Evolutionary conservation across 2,329 filamentous ascomycete genomes (phyloP).

Genomic region (Leptographium galeiforme): DNA sequence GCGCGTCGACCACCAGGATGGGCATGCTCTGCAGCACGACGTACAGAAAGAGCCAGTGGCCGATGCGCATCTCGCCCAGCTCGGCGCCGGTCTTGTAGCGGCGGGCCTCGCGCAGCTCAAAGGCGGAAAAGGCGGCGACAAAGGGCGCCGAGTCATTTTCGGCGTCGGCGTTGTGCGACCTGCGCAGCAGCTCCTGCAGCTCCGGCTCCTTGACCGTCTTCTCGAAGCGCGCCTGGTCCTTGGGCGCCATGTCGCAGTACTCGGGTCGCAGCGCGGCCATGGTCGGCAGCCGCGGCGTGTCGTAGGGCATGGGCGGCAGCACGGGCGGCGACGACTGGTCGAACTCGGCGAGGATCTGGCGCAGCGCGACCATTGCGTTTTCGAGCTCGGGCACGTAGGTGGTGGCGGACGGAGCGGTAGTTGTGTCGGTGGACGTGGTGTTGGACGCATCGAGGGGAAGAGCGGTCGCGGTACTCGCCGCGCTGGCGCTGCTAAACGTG

Average conservation of each 20-base stretch:
- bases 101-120: constrained; percentile 52
- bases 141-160: constrained; percentile 44
- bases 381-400: constrained; percentile 26
- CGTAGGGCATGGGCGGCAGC: constrained; percentile 80
- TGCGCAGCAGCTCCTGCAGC: constrained; percentile 60
- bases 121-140: constrained; percentile 54
- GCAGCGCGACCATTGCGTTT: constrained; percentile 54
- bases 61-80: constrained; percentile 56
- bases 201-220: constrained; percentile 68
- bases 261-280: constrained; percentile 53
- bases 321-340: constrained; percentile 83
- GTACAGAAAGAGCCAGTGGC: constrained; percentile 74
- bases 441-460: too few species aligned
- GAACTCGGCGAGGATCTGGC: constrained; percentile 73
- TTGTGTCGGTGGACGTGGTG: background rate
- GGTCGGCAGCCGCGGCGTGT: constrained; percentile 64
- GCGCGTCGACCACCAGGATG: constrained; percentile 64
- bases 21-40: constrained; percentile 64
- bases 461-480: too few species aligned
- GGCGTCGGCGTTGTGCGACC: constrained; percentile 68
- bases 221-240: constrained; percentile 61
- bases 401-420: background rate
- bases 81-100: constrained; percentile 52
- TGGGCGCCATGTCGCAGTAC: constrained; percentile 50
- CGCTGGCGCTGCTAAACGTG: background rate